Conservation (phyloP, 805 yeast genomes). For the Tetrapisispora pingtungensis region DNA sequence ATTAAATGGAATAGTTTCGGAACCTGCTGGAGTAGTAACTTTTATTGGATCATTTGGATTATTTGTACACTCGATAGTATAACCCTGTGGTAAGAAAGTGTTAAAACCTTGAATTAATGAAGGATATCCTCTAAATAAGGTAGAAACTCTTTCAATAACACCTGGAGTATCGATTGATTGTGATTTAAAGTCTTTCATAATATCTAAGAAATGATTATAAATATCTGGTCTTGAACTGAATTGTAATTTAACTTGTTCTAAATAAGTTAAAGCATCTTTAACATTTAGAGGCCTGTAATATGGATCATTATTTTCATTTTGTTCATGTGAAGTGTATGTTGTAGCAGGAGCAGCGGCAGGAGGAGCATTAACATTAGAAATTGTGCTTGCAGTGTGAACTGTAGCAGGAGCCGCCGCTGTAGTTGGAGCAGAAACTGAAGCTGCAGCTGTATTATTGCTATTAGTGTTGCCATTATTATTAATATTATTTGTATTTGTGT, state of each 20-base stretch:
- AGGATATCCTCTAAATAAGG: conserved; percentile 86
- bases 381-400: background rate
- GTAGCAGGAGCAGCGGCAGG: background rate
- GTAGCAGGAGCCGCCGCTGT: background rate
- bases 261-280: conserved; percentile 87
- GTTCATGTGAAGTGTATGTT: conserved; percentile 4
- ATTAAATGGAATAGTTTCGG: conserved; percentile 21
- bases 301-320: conserved; percentile 13
- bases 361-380: background rate
- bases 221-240: conserved; percentile 90
- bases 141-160: conserved; percentile 90
- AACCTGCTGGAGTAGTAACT: conserved; percentile 93
- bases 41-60: conserved; percentile 88
- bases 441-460: background rate
- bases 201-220: conserved; percentile 89
- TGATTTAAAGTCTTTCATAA: conserved; percentile 97
- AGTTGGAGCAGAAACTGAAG: background rate
- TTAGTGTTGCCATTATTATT: too few relatives aligned
- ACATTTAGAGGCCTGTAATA: conserved; percentile 78
- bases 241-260: conserved; percentile 91
- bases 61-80: conserved; percentile 78
- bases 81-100: conserved; percentile 95
- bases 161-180: conserved; percentile 97
- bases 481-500: background rate
- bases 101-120: conserved; percentile 92